phyloP scores from a whole-genome alignment of 1,139 yeast species.

The Hansenula anomala region DNA sequence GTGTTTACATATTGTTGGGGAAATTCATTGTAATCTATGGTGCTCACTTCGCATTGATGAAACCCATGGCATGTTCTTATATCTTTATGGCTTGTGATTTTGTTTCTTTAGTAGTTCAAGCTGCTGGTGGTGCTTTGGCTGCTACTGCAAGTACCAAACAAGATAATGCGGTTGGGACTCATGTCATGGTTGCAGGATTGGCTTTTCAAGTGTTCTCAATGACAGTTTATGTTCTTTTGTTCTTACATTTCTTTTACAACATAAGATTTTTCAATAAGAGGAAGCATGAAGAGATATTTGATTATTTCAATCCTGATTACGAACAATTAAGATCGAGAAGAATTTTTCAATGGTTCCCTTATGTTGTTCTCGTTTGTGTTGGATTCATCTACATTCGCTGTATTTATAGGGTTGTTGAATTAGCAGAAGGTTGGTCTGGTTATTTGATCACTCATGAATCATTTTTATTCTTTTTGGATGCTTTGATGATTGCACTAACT shows the following conservation, averaged over 20 bases:
- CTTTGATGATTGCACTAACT: constrained; percentile 57
- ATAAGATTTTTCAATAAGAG: background rate
- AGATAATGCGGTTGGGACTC: constrained; percentile 30
- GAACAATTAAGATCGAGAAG: background rate
- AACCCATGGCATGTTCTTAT: constrained; percentile 64
- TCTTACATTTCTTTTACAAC: constrained; percentile 39
- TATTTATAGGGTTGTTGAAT: constrained; percentile 71
- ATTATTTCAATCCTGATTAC: background rate
- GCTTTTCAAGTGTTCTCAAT: constrained; percentile 61
- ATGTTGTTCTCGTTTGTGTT: constrained; percentile 48
- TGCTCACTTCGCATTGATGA: constrained; percentile 43
- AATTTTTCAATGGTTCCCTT: constrained; percentile 40
- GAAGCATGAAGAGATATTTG: background rate
- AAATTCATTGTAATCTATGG: constrained; percentile 60
- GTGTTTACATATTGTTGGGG: constrained; percentile 61
- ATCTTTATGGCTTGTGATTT: constrained; percentile 54
- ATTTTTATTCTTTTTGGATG: constrained; percentile 69
- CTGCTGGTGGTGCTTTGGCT: constrained; percentile 57
- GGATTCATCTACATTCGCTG: constrained; percentile 63
- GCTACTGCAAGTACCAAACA: constrained; percentile 36
- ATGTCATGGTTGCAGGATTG: constrained; percentile 69
- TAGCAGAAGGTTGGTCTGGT: constrained; percentile 74
- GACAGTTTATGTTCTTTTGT: constrained; percentile 46
- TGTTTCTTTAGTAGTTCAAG: constrained; percentile 58
- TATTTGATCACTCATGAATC: constrained; percentile 61